Conservation (phyloP, 805 yeast genomes). For the Cyberlindnera nakhonratchasimensis region DNA sequence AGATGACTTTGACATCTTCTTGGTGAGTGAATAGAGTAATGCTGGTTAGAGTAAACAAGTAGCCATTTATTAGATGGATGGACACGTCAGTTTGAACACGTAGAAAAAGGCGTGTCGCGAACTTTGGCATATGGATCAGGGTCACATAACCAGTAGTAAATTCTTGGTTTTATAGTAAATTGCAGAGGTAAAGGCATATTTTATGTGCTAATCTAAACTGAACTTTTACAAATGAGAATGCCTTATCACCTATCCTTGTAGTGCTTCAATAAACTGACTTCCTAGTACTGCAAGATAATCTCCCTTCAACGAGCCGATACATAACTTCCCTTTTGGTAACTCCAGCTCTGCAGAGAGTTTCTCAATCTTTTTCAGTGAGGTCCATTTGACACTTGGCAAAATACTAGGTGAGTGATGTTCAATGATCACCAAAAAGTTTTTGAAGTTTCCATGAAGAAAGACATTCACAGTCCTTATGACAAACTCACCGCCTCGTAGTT, state of each 20-base stretch:
- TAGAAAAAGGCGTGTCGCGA: constrained; percentile 8
- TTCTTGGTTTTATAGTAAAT: not conserved
- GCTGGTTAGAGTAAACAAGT: not conserved
- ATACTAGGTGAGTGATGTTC: constrained; percentile 11
- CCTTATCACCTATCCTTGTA: constrained; percentile 3
- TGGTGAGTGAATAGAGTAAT: not conserved
- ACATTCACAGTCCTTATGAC: constrained; percentile 65
- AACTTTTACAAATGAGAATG: too few relatives aligned
- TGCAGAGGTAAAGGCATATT: too few relatives aligned
- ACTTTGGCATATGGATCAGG: not conserved
- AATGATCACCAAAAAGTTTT: constrained; percentile 52
- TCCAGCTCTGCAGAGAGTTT: constrained; percentile 8
- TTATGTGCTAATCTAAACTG: too few relatives aligned
- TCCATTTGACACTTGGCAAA: not conserved
- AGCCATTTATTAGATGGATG: not conserved
- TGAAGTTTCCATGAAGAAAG: constrained; percentile 68
- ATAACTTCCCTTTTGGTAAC: constrained; percentile 14
- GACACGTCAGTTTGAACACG: constrained; percentile 7
- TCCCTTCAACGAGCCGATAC: constrained; percentile 3
- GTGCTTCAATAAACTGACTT: constrained; percentile 13
- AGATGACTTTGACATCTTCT: constrained; percentile 12
- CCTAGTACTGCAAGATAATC: constrained; percentile 11
- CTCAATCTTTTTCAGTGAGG: constrained; percentile 4
- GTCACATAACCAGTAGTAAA: constrained; percentile 1
- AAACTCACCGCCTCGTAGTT: constrained; percentile 40